A percentile compares a stretch with the other conserved stretches of the same genome.
phyloP scores from a whole-genome alignment of 306 rosid genomes.

The Herpetospermum pedunculosum region DNA sequence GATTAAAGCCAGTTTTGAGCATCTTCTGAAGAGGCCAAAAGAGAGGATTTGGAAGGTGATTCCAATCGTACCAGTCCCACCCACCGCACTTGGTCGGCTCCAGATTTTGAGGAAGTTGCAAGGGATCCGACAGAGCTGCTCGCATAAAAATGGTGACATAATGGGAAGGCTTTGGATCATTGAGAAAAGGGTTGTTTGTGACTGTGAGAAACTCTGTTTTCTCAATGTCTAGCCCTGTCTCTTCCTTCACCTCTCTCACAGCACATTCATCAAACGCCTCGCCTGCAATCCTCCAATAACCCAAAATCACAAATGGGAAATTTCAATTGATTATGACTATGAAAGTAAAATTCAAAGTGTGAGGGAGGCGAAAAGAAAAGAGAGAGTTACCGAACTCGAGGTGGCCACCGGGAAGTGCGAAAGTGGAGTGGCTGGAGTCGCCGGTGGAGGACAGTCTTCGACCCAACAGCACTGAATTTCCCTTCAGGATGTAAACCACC shows the following conservation, averaged over 20 bases:
- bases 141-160: slow-evolving; percentile 51
- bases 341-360: neutral
- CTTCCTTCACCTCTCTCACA: slow-evolving; percentile 66
- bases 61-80: slow-evolving; percentile 71
- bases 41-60: slow-evolving; percentile 42
- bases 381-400: slow-evolving; percentile 23
- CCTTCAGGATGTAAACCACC: slow-evolving; percentile 17
- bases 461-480: slow-evolving; percentile 12
- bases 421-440: slow-evolving; percentile 23
- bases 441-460: slow-evolving; percentile 23
- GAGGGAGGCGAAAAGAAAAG: neutral
- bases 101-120: slow-evolving; percentile 31
- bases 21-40: slow-evolving; percentile 50
- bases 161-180: slow-evolving; percentile 39
- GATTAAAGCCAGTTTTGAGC: slow-evolving; percentile 38
- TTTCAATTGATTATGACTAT: too few species aligned
- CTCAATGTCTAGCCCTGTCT: slow-evolving; percentile 41
- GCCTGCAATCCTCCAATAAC: too few species aligned
- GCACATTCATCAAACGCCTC: slow-evolving; percentile 77
- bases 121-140: slow-evolving; percentile 17
- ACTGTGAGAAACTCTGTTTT: slow-evolving; percentile 37
- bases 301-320: too few species aligned
- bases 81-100: slow-evolving; percentile 71
- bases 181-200: slow-evolving; percentile 32
- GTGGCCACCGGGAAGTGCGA: slow-evolving; percentile 36